Evolutionary conservation across 2,329 filamentous ascomycete species (phyloP), one percentile per base, ranked within the genome.

Genomic region (Diaporthe vaccinii): DNA sequence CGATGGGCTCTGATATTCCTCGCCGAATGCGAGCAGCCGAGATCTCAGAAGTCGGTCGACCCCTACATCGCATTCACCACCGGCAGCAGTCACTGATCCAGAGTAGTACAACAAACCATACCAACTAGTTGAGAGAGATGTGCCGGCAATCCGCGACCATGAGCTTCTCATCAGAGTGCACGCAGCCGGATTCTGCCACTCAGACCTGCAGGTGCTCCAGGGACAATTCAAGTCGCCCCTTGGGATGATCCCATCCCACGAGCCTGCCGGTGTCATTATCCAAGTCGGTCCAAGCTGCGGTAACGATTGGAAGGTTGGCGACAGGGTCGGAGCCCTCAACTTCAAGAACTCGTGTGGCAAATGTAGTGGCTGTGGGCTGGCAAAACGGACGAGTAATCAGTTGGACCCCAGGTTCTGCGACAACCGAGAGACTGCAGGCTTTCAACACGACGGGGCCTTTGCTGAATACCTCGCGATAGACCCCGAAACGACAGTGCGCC

Each of bases 171-270:
- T 84, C 73, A 78, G 78, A 39, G 77, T 84, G 58, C 76, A 82
- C 41, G 83, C 83, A 3, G 83, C 83, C 9, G 81, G 83, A 1
- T 84, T 84, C 77, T 84, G 83, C 72, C 83, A 84, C 67, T 84
- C 83, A 3, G 83, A 84, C 59, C 76, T 82, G 12, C 83, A 84
- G 72, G 83, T 83, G 12, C 74, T 82, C 1, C 80, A 82, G 12
- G 83, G 83, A 14, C 79, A 83, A 28, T 84, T 82, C 74, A 71
- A 73, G 3, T 80, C 81, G 2, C 77, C 77, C 6, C 70, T 82
- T 8, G 4, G 65, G 2, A 69, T 69, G 65, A 55, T 69, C 46
- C 65, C 65, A 8, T 69, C 65, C 8, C 84, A 85, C 73, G 84
- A 85, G 68, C 81, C 83, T 15, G 82, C 82, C 6, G 83, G 84